Base-by-base conservation (phyloP, 2,329 filamentous ascomycete species). In the Cladosporium sp. region DNA sequence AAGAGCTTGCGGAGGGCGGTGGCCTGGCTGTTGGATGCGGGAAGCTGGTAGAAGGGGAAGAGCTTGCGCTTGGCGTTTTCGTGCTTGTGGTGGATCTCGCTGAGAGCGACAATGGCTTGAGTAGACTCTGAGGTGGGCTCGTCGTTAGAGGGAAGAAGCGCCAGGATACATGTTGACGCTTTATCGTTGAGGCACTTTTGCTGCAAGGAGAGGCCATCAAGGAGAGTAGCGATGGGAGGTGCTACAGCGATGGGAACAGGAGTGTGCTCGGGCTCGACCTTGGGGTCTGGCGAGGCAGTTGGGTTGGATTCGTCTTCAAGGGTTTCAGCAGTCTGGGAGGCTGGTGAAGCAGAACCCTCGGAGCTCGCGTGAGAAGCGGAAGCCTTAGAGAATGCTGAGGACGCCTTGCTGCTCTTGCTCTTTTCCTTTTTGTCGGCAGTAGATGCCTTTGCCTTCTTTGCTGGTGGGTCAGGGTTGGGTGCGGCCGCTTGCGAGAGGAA, bases 21-120 rank as follows among this genome's bases (percentile, higher is more conserved):
- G 0, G 82, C 81, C 7, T 80, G 80, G n/a, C 79, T 73, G 63
- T 88, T 88, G 36, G 80, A 77, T 40, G 77, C 77, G 12, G 90
- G 83, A 0, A 97, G 79, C 50, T 86, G 84, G 70, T 88, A 93
- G 74, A 96, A 88, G 22, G 92, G 91, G 78, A 97, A 96, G 1
- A 92, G 76, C 57, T 86, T 84, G 32, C 83, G 83, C 55, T 86
- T 80, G 49, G 80, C 80, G 62, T 84, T 78, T 34, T 82, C 77
- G 68, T 96, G 85, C 74, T 92, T 95, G 72, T 88, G 83, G 53
- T 87, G 84, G 56, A 97, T 81, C 56, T 91, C 83, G 2, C 88
- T 83, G 3, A 97, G 79, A 24, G 82, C 83, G 19, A 75, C 71
- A 2, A 92, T 76, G 15, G 73, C 77, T 19, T 64, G 54, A n/a